Evolutionary conservation across 495 filamentous ascomycete species (phyloP), one percentile per base, ranked within the genome.

Genomic region (Penicillium waksmanii): DNA sequence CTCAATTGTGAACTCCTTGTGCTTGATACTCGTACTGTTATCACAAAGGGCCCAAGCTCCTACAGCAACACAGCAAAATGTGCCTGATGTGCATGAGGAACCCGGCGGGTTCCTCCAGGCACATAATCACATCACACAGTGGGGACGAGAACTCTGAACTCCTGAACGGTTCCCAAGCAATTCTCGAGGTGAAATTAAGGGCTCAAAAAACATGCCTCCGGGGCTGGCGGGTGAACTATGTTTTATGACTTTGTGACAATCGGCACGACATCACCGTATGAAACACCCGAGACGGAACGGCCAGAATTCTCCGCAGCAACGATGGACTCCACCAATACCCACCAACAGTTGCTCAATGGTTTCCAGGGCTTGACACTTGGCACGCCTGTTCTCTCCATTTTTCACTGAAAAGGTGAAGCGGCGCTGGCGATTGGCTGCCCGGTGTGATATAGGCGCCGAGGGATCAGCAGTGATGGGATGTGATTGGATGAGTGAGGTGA

Each of bases 401-500:
- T 44, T 27, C 46, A 25, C 19, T 27, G 51, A 23, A 55, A 44
- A 34, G 23, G 19, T 43, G 38, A 43, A 15, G 5, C 40, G 31
- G 31, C 55, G 40, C 35, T 40, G n/a, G 38, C 25, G 0, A 70
- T 70, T 70, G 67, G 67, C 47, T 57, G 52, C 56, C 19, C 36
- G 27, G 46, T 47, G 53, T 51, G 36, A 40, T 66, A 56, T 63
- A 68, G 60, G 62, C 67, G 67, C 67, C 63, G 63, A 62, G 63
- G 43, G 60, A 66, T 65, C 55, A 63, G 58, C 56, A 36, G 62
- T 62, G 34, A 60, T 51, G 54, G 38, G 35, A 11, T 43, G 44
- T 71, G 68, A 71, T 71, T 71, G 68, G 68, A 27, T 47, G 36
- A 57, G 19, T 5, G 51, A 61, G 51, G 68, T 71, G 68, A 71